Conservation (phyloP, 345 rosid genomes). For the Corchorus olitorius region DNA sequence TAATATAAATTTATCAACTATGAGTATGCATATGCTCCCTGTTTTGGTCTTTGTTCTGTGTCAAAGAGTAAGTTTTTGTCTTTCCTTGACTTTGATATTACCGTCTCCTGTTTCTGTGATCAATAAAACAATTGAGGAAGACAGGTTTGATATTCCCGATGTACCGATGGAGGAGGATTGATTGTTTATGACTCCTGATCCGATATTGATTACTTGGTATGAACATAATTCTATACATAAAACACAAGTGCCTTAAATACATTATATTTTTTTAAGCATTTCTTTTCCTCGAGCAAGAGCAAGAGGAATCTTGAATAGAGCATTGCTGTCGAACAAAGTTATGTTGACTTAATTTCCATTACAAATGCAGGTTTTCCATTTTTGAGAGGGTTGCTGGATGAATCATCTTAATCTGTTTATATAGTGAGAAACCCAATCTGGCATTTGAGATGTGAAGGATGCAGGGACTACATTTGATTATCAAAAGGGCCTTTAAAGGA, state of each 20-base stretch:
- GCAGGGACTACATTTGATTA: not conserved
- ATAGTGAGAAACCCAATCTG: not conserved
- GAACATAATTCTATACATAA: not conserved
- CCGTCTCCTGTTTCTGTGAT: constrained; percentile 58
- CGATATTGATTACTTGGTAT: constrained; percentile 4
- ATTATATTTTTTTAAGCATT: too few relatives aligned
- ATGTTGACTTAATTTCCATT: not conserved
- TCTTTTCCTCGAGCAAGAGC: not conserved
- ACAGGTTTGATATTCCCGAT: constrained; percentile 91
- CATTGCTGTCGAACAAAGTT: not conserved
- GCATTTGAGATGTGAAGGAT: not conserved
- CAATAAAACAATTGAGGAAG: constrained; percentile 81
- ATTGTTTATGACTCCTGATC: constrained; percentile 11
- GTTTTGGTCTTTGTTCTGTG: not conserved
- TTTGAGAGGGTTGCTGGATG: not conserved
- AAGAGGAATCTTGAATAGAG: not conserved
- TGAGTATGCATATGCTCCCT: not conserved
- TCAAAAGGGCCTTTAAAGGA: not conserved
- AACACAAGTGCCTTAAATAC: too few relatives aligned
- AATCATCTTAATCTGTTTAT: not conserved
- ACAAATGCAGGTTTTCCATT: not conserved
- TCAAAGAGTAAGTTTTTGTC: not conserved
- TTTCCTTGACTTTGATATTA: constrained; percentile 60
- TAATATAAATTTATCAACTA: not conserved
- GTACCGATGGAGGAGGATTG: constrained; percentile 98